Conservation (phyloP, 2,329 filamentous ascomycete genomes). For the Cercospora canescens region DNA sequence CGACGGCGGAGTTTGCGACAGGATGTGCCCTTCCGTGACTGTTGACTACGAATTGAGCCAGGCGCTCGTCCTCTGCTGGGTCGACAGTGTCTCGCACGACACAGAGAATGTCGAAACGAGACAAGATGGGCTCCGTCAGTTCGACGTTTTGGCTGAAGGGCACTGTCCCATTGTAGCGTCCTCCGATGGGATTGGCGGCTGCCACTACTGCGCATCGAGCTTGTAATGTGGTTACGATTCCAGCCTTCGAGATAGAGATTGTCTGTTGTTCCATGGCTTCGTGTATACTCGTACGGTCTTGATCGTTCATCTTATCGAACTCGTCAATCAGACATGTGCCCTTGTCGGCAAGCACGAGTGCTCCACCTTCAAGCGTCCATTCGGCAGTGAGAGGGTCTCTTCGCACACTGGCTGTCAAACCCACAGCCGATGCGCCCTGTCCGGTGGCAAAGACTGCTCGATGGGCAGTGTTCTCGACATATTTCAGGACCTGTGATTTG, state of each 20-base stretch:
- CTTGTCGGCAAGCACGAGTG: constrained; percentile 89
- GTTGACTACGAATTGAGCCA: constrained; percentile 92
- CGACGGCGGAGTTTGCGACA: constrained; percentile 40
- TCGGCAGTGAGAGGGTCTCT: constrained; percentile 93
- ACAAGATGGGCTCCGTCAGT: constrained; percentile 93
- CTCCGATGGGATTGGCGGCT: constrained; percentile 93
- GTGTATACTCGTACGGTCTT: constrained; percentile 96
- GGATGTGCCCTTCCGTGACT: constrained; percentile 92
- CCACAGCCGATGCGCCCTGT: constrained; percentile 94
- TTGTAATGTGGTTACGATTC: constrained; percentile 95
- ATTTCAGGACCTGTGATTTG: constrained; percentile 97
- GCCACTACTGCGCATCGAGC: constrained; percentile 95
- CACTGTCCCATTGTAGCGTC: constrained; percentile 93
- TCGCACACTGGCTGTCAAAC: constrained; percentile 94
- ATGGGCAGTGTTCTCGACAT: constrained; percentile 95
- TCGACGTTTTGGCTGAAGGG: constrained; percentile 97
- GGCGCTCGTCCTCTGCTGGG: constrained; percentile 84
- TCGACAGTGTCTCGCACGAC: constrained; percentile 96
- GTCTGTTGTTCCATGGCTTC: constrained; percentile 99
- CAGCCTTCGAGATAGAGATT: constrained; percentile 97
- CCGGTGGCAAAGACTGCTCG: constrained; percentile 96
- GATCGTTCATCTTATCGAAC: constrained; percentile 99
- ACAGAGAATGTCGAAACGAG: constrained; percentile 95
- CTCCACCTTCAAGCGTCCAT: constrained; percentile 96
- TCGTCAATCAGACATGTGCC: constrained; percentile 97